Evolutionary conservation across 2,329 filamentous ascomycete species (phyloP).

Genomic region (Meredithiella fracta): DNA sequence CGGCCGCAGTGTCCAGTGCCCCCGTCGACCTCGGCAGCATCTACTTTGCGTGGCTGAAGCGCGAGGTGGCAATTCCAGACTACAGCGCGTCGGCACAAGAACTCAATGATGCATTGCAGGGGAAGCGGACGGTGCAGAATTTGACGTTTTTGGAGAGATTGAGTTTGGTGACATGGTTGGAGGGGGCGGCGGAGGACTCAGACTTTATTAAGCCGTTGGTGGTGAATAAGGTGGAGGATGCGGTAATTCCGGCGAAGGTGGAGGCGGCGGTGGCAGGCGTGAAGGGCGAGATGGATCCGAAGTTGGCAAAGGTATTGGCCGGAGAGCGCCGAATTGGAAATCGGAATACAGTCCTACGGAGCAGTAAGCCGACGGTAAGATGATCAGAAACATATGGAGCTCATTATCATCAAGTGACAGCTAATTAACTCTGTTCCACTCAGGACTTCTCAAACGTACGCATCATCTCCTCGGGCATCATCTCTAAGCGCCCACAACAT

Average conservation of each 20-base stretch:
- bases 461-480: constrained; percentile 66
- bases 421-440: neutral
- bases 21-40: constrained; percentile 74
- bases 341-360: constrained; percentile 71
- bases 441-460: constrained; percentile 91
- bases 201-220: constrained; percentile 82
- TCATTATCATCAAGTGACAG: neutral
- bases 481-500: constrained; percentile 41
- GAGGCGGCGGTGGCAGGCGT: constrained; percentile 30
- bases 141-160: constrained; percentile 81
- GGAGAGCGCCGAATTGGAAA: constrained; percentile 86
- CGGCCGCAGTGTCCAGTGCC: constrained; percentile 22
- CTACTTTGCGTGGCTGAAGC: constrained; percentile 91
- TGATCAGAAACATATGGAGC: neutral
- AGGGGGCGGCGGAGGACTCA: constrained; percentile 75
- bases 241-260: constrained; percentile 20
- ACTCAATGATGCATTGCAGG: constrained; percentile 60
- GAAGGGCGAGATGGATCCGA: constrained; percentile 58
- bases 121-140: constrained; percentile 58
- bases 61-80: constrained; percentile 74
- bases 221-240: constrained; percentile 31
- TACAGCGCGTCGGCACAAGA: constrained; percentile 74
- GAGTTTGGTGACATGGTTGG: constrained; percentile 84
- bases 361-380: constrained; percentile 73
- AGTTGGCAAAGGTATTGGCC: constrained; percentile 75